Evolutionary conservation across 768 basidiomycete genomes (phyloP).

Genomic region (Gloeostereum incarnatum): DNA sequence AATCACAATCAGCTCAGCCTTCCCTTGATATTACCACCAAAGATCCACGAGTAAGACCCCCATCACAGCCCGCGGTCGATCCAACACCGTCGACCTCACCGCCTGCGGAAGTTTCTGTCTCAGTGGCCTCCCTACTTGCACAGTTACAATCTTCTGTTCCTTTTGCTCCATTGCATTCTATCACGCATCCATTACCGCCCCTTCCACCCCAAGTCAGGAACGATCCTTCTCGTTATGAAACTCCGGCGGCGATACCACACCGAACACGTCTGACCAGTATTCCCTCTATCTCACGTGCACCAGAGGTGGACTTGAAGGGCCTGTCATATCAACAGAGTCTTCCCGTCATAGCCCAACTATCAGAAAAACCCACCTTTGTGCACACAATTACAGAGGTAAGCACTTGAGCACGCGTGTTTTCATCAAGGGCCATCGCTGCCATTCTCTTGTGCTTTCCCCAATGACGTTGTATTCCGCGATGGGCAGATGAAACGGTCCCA

Average conservation of each 20-base stretch:
- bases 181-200: slow-evolving; percentile 8
- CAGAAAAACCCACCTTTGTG: slow-evolving; percentile 43
- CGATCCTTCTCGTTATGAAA: not conserved
- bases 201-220: slow-evolving; percentile 5
- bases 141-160: slow-evolving; percentile 36
- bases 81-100: slow-evolving; percentile 4
- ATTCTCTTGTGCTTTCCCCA: too few relatives aligned
- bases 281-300: not conserved
- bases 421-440: slow-evolving; percentile 2
- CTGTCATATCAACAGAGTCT: slow-evolving; percentile 66
- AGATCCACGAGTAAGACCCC: slow-evolving; percentile 7
- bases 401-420: slow-evolving; percentile 1
- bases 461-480: slow-evolving; percentile 1
- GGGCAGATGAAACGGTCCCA: slow-evolving; percentile 65
- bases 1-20: slow-evolving; percentile 1
- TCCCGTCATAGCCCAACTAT: slow-evolving; percentile 51
- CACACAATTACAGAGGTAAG: slow-evolving; percentile 42
- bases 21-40: slow-evolving; percentile 6
- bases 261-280: slow-evolving; percentile 6
- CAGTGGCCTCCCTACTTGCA: slow-evolving; percentile 57
- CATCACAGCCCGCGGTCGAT: slow-evolving; percentile 3
- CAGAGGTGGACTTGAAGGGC: slow-evolving; percentile 28
- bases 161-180: slow-evolving; percentile 5
- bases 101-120: slow-evolving; percentile 10
- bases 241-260: not conserved